Percentiles rank a stretch among this genome's conserved stretches.
Evolutionary conservation across 495 filamentous ascomycete species (phyloP).

Genomic region (Daldinia bambusicola): DNA sequence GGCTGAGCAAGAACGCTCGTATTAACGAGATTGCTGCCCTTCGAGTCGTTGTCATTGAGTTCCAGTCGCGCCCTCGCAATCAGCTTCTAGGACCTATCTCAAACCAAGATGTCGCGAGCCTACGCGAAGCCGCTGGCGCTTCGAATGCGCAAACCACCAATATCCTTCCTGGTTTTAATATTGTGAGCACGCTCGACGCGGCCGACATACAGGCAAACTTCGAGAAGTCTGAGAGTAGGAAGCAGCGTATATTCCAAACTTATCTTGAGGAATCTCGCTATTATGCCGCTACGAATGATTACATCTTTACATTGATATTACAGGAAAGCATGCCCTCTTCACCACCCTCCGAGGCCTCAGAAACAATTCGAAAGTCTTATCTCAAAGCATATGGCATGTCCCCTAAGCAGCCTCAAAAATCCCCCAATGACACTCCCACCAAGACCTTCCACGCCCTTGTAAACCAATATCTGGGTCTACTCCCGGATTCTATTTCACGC

Average conservation of each 20-base stretch:
- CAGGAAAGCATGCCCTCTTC: slow-evolving; percentile 47
- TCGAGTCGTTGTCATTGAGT: slow-evolving; percentile 82
- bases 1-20: slow-evolving; percentile 78
- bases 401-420: slow-evolving; percentile 45
- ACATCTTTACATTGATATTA: slow-evolving; percentile 56
- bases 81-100: slow-evolving; percentile 74
- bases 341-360: slow-evolving; percentile 44
- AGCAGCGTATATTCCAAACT: slow-evolving; percentile 68
- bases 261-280: slow-evolving; percentile 76
- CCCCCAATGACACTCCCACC: slow-evolving; percentile 42
- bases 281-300: slow-evolving; percentile 62
- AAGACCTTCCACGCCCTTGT: slow-evolving; percentile 51
- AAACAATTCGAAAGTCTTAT: slow-evolving; percentile 43
- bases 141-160: slow-evolving; percentile 62
- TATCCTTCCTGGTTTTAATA: slow-evolving; percentile 57
- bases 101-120: slow-evolving; percentile 72
- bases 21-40: slow-evolving; percentile 87
- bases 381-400: slow-evolving; percentile 48
- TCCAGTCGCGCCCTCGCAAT: slow-evolving; percentile 74
- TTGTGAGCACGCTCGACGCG: slow-evolving; percentile 55
- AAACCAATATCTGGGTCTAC: slow-evolving; percentile 52
- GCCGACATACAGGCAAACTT: slow-evolving; percentile 64
- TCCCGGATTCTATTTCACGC: slow-evolving; percentile 51
- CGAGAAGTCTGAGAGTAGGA: slow-evolving; percentile 65
- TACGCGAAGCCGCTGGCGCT: slow-evolving; percentile 72